Conservation (phyloP, 306 rosid genomes). For the Phaseolus lunatus region DNA sequence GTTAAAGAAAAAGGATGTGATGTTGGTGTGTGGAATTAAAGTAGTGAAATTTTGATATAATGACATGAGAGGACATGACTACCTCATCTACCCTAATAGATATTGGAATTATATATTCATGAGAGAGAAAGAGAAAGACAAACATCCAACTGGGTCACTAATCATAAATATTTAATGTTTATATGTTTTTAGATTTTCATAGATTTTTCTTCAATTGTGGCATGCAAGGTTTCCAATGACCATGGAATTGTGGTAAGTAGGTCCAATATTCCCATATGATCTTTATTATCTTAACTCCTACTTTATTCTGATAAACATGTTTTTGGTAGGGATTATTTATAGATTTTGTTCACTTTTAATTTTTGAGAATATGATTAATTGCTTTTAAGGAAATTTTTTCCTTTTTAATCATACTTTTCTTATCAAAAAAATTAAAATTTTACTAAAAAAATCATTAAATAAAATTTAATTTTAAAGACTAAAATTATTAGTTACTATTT, state of each 20-base stretch:
- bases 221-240: conserved; percentile 17
- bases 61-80: conserved; percentile 11
- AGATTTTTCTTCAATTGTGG: background rate
- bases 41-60: conserved; percentile 22
- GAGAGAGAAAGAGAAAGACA: no score
- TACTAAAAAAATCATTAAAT: no score
- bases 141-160: no score
- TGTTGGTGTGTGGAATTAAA: background rate
- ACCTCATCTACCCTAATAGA: conserved; percentile 24
- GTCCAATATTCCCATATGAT: background rate
- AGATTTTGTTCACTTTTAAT: no score
- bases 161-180: background rate
- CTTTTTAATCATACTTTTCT: no score
- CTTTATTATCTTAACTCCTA: conserved; percentile 25
- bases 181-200: conserved; percentile 2
- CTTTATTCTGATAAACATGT: background rate
- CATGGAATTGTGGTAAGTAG: conserved; percentile 3
- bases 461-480: no score
- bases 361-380: no score
- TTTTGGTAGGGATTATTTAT: background rate
- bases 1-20: background rate
- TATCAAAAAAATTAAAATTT: no score
- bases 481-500: no score
- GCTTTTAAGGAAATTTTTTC: no score
- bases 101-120: conserved; percentile 27